phyloP scores from a whole-genome alignment of 2,329 filamentous ascomycete species.

The Xylariomycetidae sp. region DNA sequence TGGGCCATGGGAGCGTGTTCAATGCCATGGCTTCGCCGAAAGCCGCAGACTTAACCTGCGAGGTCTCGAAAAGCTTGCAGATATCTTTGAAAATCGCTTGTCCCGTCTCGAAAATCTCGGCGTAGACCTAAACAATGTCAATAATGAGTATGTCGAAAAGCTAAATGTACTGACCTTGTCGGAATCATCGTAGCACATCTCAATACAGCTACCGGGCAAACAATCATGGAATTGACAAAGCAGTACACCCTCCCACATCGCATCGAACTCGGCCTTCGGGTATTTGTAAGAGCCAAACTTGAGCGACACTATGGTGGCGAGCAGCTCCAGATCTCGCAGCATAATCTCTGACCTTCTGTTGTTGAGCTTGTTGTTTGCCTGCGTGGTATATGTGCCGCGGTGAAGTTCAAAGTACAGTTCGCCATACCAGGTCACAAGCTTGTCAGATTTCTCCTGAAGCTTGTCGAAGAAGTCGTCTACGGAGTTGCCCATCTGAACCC shows the following conservation, averaged over 20 bases:
- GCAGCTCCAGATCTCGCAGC: slow-evolving; percentile 80
- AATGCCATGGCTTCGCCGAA: slow-evolving; percentile 57
- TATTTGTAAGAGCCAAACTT: slow-evolving; percentile 73
- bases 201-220: slow-evolving; percentile 88
- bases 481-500: slow-evolving; percentile 81
- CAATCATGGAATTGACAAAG: slow-evolving; percentile 98
- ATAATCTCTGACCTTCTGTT: slow-evolving; percentile 83
- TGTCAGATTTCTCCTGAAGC: slow-evolving; percentile 71
- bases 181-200: slow-evolving; percentile 97
- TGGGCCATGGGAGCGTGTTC: slow-evolving; percentile 85
- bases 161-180: slow-evolving; percentile 54
- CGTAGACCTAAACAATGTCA: slow-evolving; percentile 71
- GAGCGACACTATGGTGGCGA: slow-evolving; percentile 81
- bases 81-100: slow-evolving; percentile 67
- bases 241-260: slow-evolving; percentile 90
- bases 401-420: slow-evolving; percentile 98
- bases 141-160: not conserved
- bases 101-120: slow-evolving; percentile 73
- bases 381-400: slow-evolving; percentile 93
- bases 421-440: slow-evolving; percentile 94
- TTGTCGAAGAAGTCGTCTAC: slow-evolving; percentile 93
- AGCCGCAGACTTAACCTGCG: slow-evolving; percentile 34
- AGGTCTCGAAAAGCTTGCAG: slow-evolving; percentile 61
- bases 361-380: slow-evolving; percentile 94
- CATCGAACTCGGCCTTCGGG: slow-evolving; percentile 87